These are phyloP conservation scores for Rhizophora mangle DNA, from an alignment of 345 rosid genomes.

Conservation along the genomic window DNA sequence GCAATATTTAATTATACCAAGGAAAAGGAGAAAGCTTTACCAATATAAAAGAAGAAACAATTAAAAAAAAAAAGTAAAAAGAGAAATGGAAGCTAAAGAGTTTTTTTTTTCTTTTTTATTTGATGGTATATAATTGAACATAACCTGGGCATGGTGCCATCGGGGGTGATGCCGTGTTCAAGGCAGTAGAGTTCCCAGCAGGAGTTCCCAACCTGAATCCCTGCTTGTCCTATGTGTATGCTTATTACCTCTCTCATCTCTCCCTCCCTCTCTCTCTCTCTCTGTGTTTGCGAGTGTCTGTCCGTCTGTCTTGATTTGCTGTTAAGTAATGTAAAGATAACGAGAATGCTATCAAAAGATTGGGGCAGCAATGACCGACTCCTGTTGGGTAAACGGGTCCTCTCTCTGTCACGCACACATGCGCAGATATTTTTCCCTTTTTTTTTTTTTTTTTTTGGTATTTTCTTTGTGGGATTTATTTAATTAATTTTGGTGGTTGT, in stretches of 20 bases:
- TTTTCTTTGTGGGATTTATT: too few species aligned
- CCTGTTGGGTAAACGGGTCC: not conserved
- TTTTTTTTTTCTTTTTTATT: too few species aligned
- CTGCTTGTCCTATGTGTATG: slow-evolving; percentile 63
- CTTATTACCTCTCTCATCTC: slow-evolving; percentile 58
- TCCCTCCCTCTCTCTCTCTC: not conserved
- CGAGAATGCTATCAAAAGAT: too few species aligned
- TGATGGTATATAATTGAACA: not conserved
- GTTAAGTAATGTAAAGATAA: too few species aligned
- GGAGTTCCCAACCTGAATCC: slow-evolving; percentile 58
- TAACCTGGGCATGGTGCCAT: slow-evolving; percentile 65
- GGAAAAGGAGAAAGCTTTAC: not conserved
- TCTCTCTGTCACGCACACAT: not conserved
- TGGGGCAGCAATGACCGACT: too few species aligned
- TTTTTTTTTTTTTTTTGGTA: too few species aligned
- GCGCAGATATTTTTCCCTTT: not conserved
- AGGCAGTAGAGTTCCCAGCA: slow-evolving; percentile 64
- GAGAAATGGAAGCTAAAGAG: not conserved
- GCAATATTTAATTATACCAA: too few species aligned
- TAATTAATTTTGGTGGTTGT: too few species aligned
- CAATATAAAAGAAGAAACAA: too few species aligned
- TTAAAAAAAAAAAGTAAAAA: not conserved
- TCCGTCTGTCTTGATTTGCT: too few species aligned
- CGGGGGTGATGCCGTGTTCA: slow-evolving; percentile 62
- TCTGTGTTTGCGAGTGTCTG: not conserved